Evolutionary conservation across 176 grass and related monocot species (phyloP).

Genomic region (Alopecurus myosuroides): DNA sequence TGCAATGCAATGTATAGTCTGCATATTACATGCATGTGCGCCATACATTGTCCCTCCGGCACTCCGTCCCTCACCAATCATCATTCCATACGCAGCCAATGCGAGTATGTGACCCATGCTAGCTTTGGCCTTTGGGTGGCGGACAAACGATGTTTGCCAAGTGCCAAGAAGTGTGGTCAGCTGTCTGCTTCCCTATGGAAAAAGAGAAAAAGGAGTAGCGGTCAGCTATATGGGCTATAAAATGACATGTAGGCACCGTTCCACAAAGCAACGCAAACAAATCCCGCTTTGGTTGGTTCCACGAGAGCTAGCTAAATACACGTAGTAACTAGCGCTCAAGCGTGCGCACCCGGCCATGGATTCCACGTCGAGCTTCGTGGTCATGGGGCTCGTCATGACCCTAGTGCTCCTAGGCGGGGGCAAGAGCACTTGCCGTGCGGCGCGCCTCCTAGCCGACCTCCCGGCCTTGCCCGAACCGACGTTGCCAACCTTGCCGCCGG

Average conservation of each 20-base stretch:
- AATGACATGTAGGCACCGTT: neutral
- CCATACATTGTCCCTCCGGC: neutral
- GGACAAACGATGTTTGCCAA: neutral
- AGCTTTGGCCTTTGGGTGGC: conserved; percentile 14
- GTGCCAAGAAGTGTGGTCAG: neutral
- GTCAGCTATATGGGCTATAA: conserved; percentile 17
- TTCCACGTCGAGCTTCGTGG: conserved; percentile 5
- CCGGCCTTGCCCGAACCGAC: neutral
- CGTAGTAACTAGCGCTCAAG: too few species aligned
- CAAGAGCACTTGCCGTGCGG: neutral
- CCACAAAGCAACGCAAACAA: neutral
- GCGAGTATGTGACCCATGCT: neutral
- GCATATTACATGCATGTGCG: neutral
- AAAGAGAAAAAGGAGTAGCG: neutral
- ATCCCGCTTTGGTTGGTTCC: neutral
- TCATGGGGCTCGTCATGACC: conserved; percentile 11
- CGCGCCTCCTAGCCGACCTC: conserved; percentile 29
- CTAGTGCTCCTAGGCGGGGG: neutral
- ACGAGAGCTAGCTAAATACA: neutral
- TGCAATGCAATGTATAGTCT: neutral
- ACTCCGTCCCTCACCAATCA: neutral
- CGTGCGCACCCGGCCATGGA: conserved; percentile 25
- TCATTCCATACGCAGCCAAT: neutral
- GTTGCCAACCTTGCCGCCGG: neutral
- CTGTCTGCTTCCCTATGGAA: neutral